phyloP scores from a whole-genome alignment of 208 protist genomes.

The Trypanosoma vivax region DNA sequence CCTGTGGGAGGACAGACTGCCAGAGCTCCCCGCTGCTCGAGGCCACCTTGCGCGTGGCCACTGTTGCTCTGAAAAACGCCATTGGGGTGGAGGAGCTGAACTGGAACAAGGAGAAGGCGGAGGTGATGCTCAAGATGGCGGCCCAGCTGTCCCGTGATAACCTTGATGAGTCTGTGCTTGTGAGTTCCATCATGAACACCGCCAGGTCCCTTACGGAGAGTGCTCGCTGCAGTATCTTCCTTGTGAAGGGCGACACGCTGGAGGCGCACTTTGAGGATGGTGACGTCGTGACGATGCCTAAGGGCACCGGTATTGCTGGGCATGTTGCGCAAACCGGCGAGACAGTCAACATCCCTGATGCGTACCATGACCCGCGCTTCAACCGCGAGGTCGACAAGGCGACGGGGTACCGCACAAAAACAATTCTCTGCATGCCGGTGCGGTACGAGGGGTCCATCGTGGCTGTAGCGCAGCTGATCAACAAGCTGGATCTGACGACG shows the following conservation, averaged over 20 bases:
- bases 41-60: constrained; percentile 25
- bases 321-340: constrained; percentile 46
- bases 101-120: constrained; percentile 48
- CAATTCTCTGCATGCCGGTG: constrained; percentile 68
- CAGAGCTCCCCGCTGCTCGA: neutral
- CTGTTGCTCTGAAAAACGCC: constrained; percentile 20
- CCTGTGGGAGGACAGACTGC: constrained; percentile 14
- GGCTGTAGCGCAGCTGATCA: constrained; percentile 70
- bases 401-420: constrained; percentile 62
- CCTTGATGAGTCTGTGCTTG: constrained; percentile 63
- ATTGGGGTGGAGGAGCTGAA: constrained; percentile 15
- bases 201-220: constrained; percentile 64
- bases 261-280: constrained; percentile 72
- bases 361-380: constrained; percentile 62
- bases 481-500: constrained; percentile 65
- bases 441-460: constrained; percentile 61
- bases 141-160: constrained; percentile 72
- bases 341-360: constrained; percentile 62
- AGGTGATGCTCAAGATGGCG: constrained; percentile 79
- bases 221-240: constrained; percentile 65
- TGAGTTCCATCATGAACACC: constrained; percentile 76
- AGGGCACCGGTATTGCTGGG: constrained; percentile 60
- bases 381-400: constrained; percentile 60
- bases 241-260: constrained; percentile 44
- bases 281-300: constrained; percentile 46